phyloP scores from a whole-genome alignment of 78 protist genomes.

The Emiliania huxleyi region DNA sequence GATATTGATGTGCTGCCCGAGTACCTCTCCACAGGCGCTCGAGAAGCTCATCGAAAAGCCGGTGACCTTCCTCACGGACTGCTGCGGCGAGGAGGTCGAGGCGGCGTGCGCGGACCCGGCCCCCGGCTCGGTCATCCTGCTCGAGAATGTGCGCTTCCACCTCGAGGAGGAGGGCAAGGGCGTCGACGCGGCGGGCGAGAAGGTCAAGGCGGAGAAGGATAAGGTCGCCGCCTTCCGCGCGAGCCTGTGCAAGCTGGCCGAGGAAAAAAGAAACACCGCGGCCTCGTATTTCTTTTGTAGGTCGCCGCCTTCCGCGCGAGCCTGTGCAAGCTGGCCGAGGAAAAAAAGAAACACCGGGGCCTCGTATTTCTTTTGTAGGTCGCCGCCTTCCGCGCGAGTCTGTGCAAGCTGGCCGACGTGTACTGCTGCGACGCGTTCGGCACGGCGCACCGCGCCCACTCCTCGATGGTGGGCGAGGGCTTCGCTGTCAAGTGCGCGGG shows the following conservation, averaged over 20 bases:
- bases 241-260: constrained; percentile 87
- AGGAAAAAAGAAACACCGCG: too few relatives aligned
- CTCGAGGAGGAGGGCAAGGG: constrained; percentile 86
- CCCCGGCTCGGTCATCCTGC: constrained; percentile 71
- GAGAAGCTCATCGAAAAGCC: not conserved
- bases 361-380: too few relatives aligned
- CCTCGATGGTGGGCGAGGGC: too few relatives aligned
- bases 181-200: constrained; percentile 54
- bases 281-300: too few relatives aligned
- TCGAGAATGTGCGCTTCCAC: constrained; percentile 99
- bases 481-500: too few relatives aligned
- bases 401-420: too few relatives aligned
- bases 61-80: constrained; percentile 85
- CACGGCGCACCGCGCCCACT: too few relatives aligned
- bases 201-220: constrained; percentile 79
- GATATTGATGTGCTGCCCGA: not conserved
- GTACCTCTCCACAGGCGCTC: constrained; percentile 27
- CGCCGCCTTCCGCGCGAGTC: too few relatives aligned
- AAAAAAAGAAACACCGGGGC: too few relatives aligned
- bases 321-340: too few relatives aligned
- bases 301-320: too few relatives aligned
- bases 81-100: constrained; percentile 67
- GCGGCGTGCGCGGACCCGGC: constrained; percentile 69
- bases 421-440: too few relatives aligned
- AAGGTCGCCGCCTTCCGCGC: constrained; percentile 87